A percentile compares a stretch with the other conserved stretches of the same genome.
Conservation (phyloP, 1,284 basidiomycete genomes). For the Mycena sp. region DNA sequence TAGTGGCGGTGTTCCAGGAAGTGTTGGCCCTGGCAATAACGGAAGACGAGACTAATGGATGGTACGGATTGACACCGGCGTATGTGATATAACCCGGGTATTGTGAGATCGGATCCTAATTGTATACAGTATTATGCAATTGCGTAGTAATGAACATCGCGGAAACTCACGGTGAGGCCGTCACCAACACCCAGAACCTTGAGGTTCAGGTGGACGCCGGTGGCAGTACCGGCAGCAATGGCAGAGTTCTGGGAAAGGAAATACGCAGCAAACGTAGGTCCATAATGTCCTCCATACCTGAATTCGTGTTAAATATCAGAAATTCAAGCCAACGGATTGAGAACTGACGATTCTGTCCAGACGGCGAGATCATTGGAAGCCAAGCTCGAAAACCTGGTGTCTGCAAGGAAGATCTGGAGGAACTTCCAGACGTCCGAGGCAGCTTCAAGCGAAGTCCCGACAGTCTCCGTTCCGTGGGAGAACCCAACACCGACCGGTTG, state of each 20-base stretch:
- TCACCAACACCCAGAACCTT: constrained; percentile 71
- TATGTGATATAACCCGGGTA: constrained; percentile 32
- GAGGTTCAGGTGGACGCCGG: constrained; percentile 66
- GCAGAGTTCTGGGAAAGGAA: constrained; percentile 72
- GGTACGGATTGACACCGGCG: constrained; percentile 23
- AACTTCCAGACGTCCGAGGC: constrained; percentile 70
- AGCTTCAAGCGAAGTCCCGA: constrained; percentile 62
- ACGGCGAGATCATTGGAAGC: constrained; percentile 57
- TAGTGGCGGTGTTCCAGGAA: constrained; percentile 39
- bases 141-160: not conserved
- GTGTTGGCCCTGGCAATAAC: constrained; percentile 7
- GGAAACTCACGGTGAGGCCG: constrained; percentile 58
- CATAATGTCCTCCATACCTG: constrained; percentile 73
- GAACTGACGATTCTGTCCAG: constrained; percentile 25
- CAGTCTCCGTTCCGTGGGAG: constrained; percentile 62
- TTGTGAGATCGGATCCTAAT: constrained; percentile 28
- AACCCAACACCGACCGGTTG: constrained; percentile 74
- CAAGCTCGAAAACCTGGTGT: constrained; percentile 65
- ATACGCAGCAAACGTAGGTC: constrained; percentile 67
- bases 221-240: constrained; percentile 58
- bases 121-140: not conserved
- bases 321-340: not conserved
- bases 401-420: constrained; percentile 72
- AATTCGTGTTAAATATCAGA: not conserved
- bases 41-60: constrained; percentile 15